Conservation (phyloP, 2,329 filamentous ascomycete species). For the Stemphylium beticola region DNA sequence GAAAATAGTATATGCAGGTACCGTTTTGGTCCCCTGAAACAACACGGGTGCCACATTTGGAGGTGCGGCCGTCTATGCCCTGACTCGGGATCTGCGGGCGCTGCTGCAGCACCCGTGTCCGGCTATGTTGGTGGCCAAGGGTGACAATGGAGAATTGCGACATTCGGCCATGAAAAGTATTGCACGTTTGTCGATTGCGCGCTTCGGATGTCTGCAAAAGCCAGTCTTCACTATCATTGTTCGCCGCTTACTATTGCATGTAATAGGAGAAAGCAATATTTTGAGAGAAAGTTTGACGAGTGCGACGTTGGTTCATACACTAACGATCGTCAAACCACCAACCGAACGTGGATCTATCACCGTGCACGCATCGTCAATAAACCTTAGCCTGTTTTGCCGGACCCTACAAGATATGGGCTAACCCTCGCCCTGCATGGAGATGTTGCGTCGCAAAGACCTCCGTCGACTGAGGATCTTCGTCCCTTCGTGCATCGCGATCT, state of each 20-base stretch:
- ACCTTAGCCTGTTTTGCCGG: constrained; percentile 28
- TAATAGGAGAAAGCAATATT: constrained; percentile 17
- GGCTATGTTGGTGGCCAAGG: constrained; percentile 5
- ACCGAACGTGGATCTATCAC: constrained; percentile 24
- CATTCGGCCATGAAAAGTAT: background rate
- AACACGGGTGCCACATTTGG: constrained; percentile 20
- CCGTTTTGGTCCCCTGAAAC: constrained; percentile 32
- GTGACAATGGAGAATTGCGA: background rate
- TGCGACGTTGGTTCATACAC: constrained; percentile 31
- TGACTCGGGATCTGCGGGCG: constrained; percentile 27
- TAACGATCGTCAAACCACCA: constrained; percentile 35
- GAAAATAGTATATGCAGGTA: constrained; percentile 30
- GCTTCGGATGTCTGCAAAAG: background rate
- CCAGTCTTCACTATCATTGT: constrained; percentile 10
- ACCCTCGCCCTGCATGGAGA: constrained; percentile 21
- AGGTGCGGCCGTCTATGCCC: constrained; percentile 16
- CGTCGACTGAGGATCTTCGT: constrained; percentile 23
- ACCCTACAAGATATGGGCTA: constrained; percentile 30
- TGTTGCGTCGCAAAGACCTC: constrained; percentile 29
- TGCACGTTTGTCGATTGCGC: background rate
- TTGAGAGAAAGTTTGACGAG: constrained; percentile 26
- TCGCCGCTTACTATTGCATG: constrained; percentile 17
- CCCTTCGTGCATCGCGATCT: constrained; percentile 11
- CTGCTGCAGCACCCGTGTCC: constrained; percentile 6
- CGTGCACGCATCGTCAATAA: constrained; percentile 33